Evolutionary conservation across 345 rosid genomes (phyloP), one percentile per base, ranked within the genome.

Genomic region (Lepidium aucheri): DNA sequence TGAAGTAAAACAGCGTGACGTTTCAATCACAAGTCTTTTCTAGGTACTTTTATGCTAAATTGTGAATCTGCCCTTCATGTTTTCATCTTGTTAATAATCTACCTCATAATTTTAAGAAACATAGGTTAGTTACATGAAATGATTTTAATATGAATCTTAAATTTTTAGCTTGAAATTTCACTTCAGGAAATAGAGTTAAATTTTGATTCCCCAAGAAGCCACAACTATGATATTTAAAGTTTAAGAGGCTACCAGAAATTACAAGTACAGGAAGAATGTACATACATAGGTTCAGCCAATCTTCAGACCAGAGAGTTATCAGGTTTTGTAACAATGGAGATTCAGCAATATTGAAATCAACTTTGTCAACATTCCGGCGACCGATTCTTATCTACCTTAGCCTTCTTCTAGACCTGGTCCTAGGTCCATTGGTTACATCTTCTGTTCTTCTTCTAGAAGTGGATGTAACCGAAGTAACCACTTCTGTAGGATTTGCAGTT

Each of bases 341-440:
- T 47, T 15, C 52, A 40, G 33, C 32, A 60, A 17, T 17, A 8
- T 43, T 7, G n/a, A 16, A 30, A 28, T 16, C n/a, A 10, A 33
- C 26, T 12, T 53, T 22, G 28, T 55, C 8, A 44, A 62, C 41
- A 45, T 9, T 16, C 41, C 16, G 22, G 68, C 7, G 33, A 17
- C 3, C 5, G 39, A 28, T 8, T 43, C 12, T 4, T 12, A 15
- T 36, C 57, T 61, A 77, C 20, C 76, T 74, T 70, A 85, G 60
- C 75, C 90, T 78, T 68, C 86, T 77, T 70, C 90, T 76, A 33
- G 75, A 79, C 43, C 69, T 76, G 14, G 82, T 86, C 43, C 74
- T 57, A 76, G 67, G 78, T 68, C 78, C 83, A 53, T 73, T 65
- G 40, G 70, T 78, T 32, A 77, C 72, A 65, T 65, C 76, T 32